Evolutionary conservation across 306 rosid species (phyloP).

Genomic region (Rosa chinensis): DNA sequence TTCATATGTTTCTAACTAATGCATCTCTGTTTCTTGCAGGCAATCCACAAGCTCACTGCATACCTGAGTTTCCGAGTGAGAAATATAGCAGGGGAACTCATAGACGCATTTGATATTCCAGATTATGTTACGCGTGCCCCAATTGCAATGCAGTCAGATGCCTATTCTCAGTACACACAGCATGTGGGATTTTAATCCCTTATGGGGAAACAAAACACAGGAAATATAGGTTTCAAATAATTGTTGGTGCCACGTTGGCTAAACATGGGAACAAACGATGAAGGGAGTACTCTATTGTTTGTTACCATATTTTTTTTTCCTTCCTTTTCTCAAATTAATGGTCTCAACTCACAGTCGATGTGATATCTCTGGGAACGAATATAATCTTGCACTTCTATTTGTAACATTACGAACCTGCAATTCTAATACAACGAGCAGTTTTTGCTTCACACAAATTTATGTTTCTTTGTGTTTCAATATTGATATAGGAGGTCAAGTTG

Average conservation of each 20-base stretch:
- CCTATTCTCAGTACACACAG: constrained; percentile 82
- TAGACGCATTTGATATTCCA: constrained; percentile 86
- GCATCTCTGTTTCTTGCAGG: constrained; percentile 45
- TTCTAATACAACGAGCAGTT: not conserved
- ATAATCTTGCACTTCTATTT: not conserved
- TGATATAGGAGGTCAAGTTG: not conserved
- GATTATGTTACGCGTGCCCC: constrained; percentile 83
- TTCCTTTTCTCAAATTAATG: not conserved
- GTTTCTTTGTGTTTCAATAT: not conserved
- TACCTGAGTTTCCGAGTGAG: constrained; percentile 90
- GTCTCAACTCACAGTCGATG: not conserved
- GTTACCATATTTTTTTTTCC: not conserved
- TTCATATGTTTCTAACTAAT: not conserved
- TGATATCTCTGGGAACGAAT: not conserved
- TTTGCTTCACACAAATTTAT: not conserved
- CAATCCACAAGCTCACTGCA: constrained; percentile 81
- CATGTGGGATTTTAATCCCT: constrained; percentile 58
- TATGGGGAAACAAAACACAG: not conserved
- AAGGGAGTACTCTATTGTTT: not conserved
- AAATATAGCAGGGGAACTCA: constrained; percentile 78
- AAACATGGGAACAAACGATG: not conserved
- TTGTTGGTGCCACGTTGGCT: not conserved
- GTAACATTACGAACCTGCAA: not conserved
- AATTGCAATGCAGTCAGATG: constrained; percentile 76
- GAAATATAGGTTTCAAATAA: not conserved